Evolutionary conservation across 768 basidiomycete genomes (phyloP), one percentile per base, ranked within the genome.

Genomic region (Boletus bicolor): DNA sequence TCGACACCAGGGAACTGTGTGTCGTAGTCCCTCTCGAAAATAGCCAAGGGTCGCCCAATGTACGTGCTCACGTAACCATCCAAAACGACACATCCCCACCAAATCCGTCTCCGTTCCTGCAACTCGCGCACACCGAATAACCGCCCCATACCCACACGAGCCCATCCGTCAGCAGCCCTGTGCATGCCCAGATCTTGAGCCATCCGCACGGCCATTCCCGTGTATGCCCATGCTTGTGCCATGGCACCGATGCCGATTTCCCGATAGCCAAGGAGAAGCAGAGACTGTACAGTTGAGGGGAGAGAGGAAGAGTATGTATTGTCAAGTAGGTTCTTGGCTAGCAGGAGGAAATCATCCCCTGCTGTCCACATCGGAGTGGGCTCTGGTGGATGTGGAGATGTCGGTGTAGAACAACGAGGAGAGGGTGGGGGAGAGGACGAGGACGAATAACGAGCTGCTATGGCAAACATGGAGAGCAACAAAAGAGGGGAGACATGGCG

Each of bases 141-240:
- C 46, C 59, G 67, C 0, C 84, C 84, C 51, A 83, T 76, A 15
- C 76, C 82, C 53, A 68, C 80, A 28, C 84, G 72, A 19, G 80
- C 79, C 90, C 91, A 93, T 30, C 84, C 83, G 65, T 92, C 90
- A 32, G 91, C 87, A 60, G 79, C 80, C 36, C 89, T 80, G 64
- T 93, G 91, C 80, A 93, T 82, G 8, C 91, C 91, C 52, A 93
- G 70, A 70, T 93, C 91, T 71, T 91, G 91, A 15, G 91, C 91
- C 91, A 94, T 93, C n/a, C 93, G 81, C 37, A 94, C 85, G 0
- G 88, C 91, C 87, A 91, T 89, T 11, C 92, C 91, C 19, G 85
- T 81, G 65, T 87, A 91, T 10, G 85, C 80, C 93, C 92, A 95
- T 34, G 89, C 86, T 69, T 87, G 83, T 8, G 87, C 86, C 91